Percentiles rank a stretch among this genome's conserved stretches.
Evolutionary conservation across 352 stramenopile genomes (phyloP).

Genomic region (Phytophthora parvispora): DNA sequence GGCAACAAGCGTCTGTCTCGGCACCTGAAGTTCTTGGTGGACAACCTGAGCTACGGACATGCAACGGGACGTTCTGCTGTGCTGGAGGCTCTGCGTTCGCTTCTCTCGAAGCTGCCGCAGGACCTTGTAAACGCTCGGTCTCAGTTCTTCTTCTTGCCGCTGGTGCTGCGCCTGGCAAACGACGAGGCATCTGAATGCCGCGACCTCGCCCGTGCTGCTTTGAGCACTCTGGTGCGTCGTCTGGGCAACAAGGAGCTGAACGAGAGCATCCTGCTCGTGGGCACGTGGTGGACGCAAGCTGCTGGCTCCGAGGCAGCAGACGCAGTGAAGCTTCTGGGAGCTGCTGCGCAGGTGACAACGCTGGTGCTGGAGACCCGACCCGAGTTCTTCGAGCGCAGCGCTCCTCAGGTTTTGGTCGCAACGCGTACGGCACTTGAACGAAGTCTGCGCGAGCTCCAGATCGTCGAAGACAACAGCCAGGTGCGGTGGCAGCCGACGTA

Average conservation of each 20-base stretch:
- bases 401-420: constrained; percentile 50
- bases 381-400: constrained; percentile 81
- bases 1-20: constrained; percentile 94
- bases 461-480: constrained; percentile 48
- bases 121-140: constrained; percentile 93
- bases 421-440: constrained; percentile 46
- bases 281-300: constrained; percentile 86
- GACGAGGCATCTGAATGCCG: constrained; percentile 94
- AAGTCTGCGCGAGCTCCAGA: constrained; percentile 49
- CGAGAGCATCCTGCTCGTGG: constrained; percentile 89
- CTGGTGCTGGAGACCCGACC: constrained; percentile 79
- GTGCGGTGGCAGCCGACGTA: constrained; percentile 76
- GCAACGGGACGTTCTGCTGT: constrained; percentile 94
- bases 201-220: constrained; percentile 77
- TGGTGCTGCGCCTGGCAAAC: constrained; percentile 97
- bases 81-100: constrained; percentile 88
- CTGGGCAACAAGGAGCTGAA: constrained; percentile 93
- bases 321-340: constrained; percentile 66
- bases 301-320: constrained; percentile 44
- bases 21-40: constrained; percentile 96
- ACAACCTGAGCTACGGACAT: constrained; percentile 97
- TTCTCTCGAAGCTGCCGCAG: constrained; percentile 94
- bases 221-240: constrained; percentile 90
- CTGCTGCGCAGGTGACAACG: constrained; percentile 79
- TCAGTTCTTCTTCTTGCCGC: constrained; percentile 96